Base-by-base conservation (phyloP, 176 grass and related monocot species). In the Miscanthus lutarioriparius region DNA sequence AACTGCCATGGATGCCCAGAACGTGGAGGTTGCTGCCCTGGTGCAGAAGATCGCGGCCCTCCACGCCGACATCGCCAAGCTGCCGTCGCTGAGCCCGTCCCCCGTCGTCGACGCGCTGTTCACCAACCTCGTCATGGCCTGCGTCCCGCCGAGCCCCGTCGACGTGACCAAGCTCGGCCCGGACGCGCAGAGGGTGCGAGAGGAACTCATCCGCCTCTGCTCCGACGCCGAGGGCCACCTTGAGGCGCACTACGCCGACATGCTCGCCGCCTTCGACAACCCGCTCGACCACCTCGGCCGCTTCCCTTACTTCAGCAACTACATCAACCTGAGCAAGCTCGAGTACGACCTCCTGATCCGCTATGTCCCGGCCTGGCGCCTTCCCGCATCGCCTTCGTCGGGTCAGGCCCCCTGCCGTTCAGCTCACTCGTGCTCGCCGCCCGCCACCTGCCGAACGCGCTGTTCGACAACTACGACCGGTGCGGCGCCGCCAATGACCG, bases 301-400 rank as follows among this genome's bases (percentile, higher is more conserved):
- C 49, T 98, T 98, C 43, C 96, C 96, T 0, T 98, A 95, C 87
- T 93, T 87, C 38, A 87, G 47, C 64, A 98, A 98, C 84, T 98
- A 98, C 68, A 54, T 98, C 69, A 86, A 91, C 67, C 89, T 98
- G 16, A 93, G 92, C 85, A 84, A 78, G 33, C 65, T 95, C 8
- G 96, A 98, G 91, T 85, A 90, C 82, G 82, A 89, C 3, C 84
- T 98, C 23, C 67, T 98, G 22, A 59, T 84, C 1, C 66, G 84
- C 23, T 71, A 93, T 86, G 30, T 86, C 23, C 77, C 72, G 0
- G 70, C 6, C 32, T 87, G 1, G 82, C 83, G 2, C 76, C 91
- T 0, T 43, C 82, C 5, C 68, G 82, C 10, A 80, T 84, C 51
- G 88, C 88, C 10, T 94, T 94, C 88, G 72, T 94, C 36, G 88